Base-by-base conservation (phyloP, 1,284 basidiomycete species). In the Cryptococcus hybrid region DNA sequence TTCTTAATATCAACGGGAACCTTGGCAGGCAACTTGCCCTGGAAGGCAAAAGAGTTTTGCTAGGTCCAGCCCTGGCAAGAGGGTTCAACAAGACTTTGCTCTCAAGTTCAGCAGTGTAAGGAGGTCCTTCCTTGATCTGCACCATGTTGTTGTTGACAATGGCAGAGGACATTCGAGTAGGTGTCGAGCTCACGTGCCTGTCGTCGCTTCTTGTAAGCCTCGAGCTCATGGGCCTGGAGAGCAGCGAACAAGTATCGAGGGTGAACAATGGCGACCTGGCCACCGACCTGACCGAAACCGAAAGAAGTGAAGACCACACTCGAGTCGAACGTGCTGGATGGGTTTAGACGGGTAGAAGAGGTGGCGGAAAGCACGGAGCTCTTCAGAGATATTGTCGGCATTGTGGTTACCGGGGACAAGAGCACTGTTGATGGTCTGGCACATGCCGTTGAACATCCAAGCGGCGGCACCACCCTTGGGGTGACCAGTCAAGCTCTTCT, bases 221-320 rank as follows among this genome's bases (percentile, higher is more conserved):
- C 84, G 69, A 93, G 95, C 61, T 83, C 76, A 36, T 84, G 80
- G 2, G 88, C 84, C 62, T 90, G 86, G 46, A 98, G 80, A 11
- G 89, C 83, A 54, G 88, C 95, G 65, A 93, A 87, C 62, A 97
- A 83, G 81, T 92, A 92, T 65, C 90, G 89, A 52, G 96, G 92
- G 79, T 99, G 88, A 56, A 99, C 76, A 66, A 97, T 82, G 62
- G 95, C 84, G 50, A 87, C 88, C 61, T 88, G 90, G 61, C 95
- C 96, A 63, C 95, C 96, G 65, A 97, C 94, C 85, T 99, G 96
- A 70, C 95, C 96, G 83, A 99, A 99, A 69, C 96, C 96, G 81
- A 99, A 99, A n/a, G n/a, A n/a, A 3, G 95, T 97, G 24, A 61
- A 92, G 83, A 79, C 91, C 92, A 51, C 89, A 89, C 60, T 89